These are phyloP conservation scores for Amorphotheca resinae DNA, from an alignment of 495 filamentous ascomycete species.

Conservation along the genomic window DNA sequence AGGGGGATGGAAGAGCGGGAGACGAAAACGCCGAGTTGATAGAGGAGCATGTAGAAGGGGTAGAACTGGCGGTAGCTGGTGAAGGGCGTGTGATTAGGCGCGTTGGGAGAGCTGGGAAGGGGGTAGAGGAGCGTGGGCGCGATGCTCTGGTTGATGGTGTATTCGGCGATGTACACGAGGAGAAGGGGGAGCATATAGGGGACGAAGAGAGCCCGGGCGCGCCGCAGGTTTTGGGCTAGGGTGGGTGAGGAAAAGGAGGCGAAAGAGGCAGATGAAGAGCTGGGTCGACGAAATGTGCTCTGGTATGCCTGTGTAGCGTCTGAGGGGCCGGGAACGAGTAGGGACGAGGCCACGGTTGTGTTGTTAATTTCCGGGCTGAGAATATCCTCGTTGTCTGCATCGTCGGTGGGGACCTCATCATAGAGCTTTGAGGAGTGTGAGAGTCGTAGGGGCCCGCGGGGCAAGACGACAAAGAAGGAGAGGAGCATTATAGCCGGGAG, in stretches of 20 bases:
- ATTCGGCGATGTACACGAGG: constrained; percentile 89
- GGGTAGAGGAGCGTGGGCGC: constrained; percentile 84
- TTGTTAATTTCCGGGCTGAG: constrained; percentile 2
- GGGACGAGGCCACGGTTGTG: constrained; percentile 3
- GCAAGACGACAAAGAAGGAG: constrained; percentile 73
- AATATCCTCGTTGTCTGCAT: constrained; percentile 13
- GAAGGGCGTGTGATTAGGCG: constrained; percentile 50
- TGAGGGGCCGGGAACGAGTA: constrained; percentile 9
- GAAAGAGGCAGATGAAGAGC: neutral
- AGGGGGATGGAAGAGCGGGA: constrained; percentile 85
- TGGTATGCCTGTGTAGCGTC: constrained; percentile 13
- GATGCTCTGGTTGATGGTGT: constrained; percentile 92
- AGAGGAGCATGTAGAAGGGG: constrained; percentile 78
- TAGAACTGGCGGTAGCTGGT: constrained; percentile 75
- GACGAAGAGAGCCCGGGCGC: constrained; percentile 32
- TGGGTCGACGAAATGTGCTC: constrained; percentile 14
- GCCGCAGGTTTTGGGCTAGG: constrained; percentile 35
- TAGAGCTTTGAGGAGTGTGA: constrained; percentile 27
- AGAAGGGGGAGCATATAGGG: constrained; percentile 78
- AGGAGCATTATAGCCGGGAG: constrained; percentile 73
- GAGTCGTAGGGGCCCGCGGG: constrained; percentile 41
- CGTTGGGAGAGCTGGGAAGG: constrained; percentile 35
- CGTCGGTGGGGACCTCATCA: constrained; percentile 23
- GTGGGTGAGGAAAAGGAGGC: neutral
- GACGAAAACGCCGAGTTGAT: constrained; percentile 89